phyloP scores from a whole-genome alignment of 129 eudicot genomes.

The Flaveria robusta region DNA sequence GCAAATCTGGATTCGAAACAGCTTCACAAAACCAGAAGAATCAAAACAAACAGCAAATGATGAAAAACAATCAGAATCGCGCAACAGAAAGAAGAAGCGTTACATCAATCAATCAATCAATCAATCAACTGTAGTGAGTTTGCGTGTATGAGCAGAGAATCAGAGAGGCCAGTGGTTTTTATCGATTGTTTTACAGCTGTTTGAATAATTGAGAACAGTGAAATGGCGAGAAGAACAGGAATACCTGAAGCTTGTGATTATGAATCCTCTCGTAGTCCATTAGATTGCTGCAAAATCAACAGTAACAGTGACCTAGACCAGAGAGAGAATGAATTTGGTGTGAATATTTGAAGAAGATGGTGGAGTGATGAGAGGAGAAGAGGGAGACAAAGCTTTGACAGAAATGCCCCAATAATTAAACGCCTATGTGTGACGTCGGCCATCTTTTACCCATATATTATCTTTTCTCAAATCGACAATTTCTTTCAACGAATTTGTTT shows the following conservation, averaged over 20 bases:
- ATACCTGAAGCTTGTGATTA: conserved; percentile 81
- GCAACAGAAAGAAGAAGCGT: conserved; percentile 6
- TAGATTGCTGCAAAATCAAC: conserved; percentile 37
- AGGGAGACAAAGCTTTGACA: conserved; percentile 36
- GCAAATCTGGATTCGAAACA: background rate
- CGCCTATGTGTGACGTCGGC: conserved; percentile 35
- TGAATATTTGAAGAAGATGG: background rate
- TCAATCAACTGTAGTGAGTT: background rate
- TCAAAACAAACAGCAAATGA: background rate
- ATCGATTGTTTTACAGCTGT: background rate
- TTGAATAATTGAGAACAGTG: background rate
- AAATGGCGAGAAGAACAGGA: background rate
- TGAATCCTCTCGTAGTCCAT: conserved; percentile 98
- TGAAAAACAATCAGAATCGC: background rate
- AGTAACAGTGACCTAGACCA: conserved; percentile 23
- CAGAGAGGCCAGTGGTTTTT: conserved; percentile 11
- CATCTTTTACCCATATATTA: conserved; percentile 35
- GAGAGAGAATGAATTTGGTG: conserved; percentile 32
- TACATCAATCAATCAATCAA: conserved; percentile 11
- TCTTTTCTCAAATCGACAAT: conserved; percentile 7
- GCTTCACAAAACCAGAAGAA: background rate
- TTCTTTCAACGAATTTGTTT: background rate
- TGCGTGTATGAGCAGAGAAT: conserved; percentile 9
- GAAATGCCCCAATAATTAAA: conserved; percentile 26
- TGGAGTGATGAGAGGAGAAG: background rate